Conservation (phyloP, 148 eudicot species). For the Dysphania ambrosioides region DNA sequence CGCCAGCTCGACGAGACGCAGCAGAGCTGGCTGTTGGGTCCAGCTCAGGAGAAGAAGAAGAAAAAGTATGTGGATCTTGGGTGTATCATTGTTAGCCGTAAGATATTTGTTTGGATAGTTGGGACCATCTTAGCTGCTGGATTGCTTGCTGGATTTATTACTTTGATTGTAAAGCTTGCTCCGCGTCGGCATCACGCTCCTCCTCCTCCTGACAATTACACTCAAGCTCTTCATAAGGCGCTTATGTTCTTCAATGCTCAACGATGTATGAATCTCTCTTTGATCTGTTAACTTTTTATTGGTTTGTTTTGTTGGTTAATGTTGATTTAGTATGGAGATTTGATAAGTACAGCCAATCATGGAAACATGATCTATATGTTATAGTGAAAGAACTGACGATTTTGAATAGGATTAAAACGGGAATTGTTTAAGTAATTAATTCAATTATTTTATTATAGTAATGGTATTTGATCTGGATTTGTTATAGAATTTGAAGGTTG, state of each 20-base stretch:
- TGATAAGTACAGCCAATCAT: too few species aligned
- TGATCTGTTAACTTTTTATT: background rate
- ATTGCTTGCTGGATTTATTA: conserved; percentile 50
- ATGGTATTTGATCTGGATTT: too few species aligned
- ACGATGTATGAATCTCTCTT: conserved; percentile 42
- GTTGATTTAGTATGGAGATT: background rate
- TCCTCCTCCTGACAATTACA: conserved; percentile 83
- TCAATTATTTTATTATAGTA: too few species aligned
- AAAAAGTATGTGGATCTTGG: conserved; percentile 95
- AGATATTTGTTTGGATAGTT: conserved; percentile 76
- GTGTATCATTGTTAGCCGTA: conserved; percentile 69
- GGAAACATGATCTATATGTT: background rate
- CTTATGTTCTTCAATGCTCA: conserved; percentile 98
- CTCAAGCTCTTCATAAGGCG: conserved; percentile 67
- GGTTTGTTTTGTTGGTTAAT: background rate
- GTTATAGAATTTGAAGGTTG: too few species aligned
- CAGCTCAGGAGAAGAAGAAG: conserved; percentile 81
- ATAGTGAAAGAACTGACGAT: background rate
- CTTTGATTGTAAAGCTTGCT: conserved; percentile 63
- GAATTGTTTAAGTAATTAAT: too few species aligned
- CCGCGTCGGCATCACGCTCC: conserved; percentile 49
- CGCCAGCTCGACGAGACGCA: conserved; percentile 88
- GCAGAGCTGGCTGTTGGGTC: conserved; percentile 95
- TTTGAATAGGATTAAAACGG: background rate
- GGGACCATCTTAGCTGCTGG: conserved; percentile 59